Base-by-base conservation (phyloP, 768 basidiomycete genomes). In the Pulveroboletus sp. region DNA sequence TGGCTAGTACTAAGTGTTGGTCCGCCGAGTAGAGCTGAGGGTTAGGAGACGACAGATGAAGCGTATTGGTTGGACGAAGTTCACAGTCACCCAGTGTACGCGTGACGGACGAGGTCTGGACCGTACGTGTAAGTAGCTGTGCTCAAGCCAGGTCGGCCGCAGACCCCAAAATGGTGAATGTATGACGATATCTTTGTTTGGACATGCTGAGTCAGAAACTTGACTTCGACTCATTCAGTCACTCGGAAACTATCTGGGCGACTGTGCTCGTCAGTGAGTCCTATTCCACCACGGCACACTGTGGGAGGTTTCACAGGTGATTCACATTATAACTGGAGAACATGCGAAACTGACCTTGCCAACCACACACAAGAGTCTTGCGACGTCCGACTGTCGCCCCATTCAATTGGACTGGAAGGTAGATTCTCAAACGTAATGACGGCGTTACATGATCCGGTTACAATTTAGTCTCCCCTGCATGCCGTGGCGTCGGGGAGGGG, bases 1-100 rank as follows among this genome's bases (percentile, higher is more conserved):
- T 98, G 20, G 11, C 17, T 31, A n/a, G n/a, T n/a, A 37, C 37
- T 32, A n/a, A 41, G 20, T 51, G 47, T 30, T 35, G 23, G 23
- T 36, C 30, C 16, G 44, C 20, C 36, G 34, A 27, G 29, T n/a
- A 45, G 40, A 19, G 31, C 13, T 26, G 14, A 35, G 17, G 43
- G 20, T 17, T 31, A 20, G 17, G 32, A 32, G 19, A 19, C 13
- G 17, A 39, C 19, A 10, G 30, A 46, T 19, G 14, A 49, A 12
- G 45, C 24, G 43, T 45, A 43, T 40, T 7, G 43, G 31, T 10
- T 11, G 19, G 8, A 22, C 31, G 16, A 12, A 26, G 13, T 44
- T 45, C 50, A 34, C 30, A 19, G 24, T 23, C n/a, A n/a, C 11
- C 36, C 50, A 44, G 29, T 3, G 49, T 30, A 13, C n/a, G n/a